Evolutionary conservation across 441 rosid species (phyloP), one percentile per base, ranked within the genome.

Genomic region (Pelargonium myrrhifolium): DNA sequence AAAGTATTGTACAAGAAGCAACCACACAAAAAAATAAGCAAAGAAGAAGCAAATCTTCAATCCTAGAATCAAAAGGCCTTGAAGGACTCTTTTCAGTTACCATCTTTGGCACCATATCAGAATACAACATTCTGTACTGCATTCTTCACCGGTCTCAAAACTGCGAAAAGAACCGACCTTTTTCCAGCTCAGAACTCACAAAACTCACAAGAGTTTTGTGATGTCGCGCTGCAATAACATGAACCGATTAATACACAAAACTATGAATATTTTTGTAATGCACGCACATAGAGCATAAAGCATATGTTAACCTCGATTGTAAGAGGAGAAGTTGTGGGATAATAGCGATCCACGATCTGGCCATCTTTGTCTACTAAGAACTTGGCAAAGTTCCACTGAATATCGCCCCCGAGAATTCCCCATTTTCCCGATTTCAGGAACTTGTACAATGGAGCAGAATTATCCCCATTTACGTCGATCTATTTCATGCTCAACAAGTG

Each of bases 331-430:
- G 97, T 90, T 10, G 96, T 87, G 21, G 96, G 97, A 67, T 90
- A 89, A 75, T 82, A 90, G 35, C 97, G 96, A 71, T 90, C 79
- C 9, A 74, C 85, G 65, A 86, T 86, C 77, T 85, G 78, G 51
- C 94, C 96, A 22, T 84, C 82, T 67, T 83, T 85, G 42, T 81
- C 77, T 42, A 90, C 89, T 59, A 89, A 84, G 79, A 93, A 90
- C 83, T 93, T 90, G 35, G 92, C 90, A 71, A 90, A 90, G 85
- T 93, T 93, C 93, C 97, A 90, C 39, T 93, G 98, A 68, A 93
- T 89, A 28, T 93, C 94, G 39, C 90, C 98, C n/a, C 91, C 80
- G 6, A 93, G 89, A 59, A 90, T 82, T 78, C 92, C 94, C 96
- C 97, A 90, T 80, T 90, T 85, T 15, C 98, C 98, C 2, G 83